Evolutionary conservation across 2,329 filamentous ascomycete species (phyloP), one percentile per base, ranked within the genome.

Genomic region (Penicillium crustosum): DNA sequence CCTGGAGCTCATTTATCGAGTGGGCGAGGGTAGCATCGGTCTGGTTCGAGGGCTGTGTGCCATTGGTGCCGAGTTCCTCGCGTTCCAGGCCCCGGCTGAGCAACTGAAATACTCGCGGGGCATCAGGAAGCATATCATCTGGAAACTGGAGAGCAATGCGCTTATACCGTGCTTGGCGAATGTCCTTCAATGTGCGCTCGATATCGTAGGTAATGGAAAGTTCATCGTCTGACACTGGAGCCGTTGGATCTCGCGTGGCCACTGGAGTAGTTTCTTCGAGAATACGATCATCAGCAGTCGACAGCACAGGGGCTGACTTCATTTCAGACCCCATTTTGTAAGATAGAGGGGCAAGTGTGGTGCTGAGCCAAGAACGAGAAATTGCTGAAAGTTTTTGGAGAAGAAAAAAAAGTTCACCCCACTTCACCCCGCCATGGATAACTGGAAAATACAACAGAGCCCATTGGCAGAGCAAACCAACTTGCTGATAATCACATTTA

Each of bases 91-190:
- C 83, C 44, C 78, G 76, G 55, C 79, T 80, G 61, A 96, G 75
- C 0, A 86, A 78, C 53, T 88, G 86, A 56, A 89, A 91, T 0
- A 97, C 90, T 57, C 89, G 83, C 6, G 91, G 89, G 9, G 90
- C 91, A 80, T 99, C 92, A 0, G 85, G 81, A 0, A 99, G 83
- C 91, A 97, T 96, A 29, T 88, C 83, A 76, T 99, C 94, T 0
- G 94, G 93, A 66, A 99, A 97, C 72, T 99, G 94, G n/a, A 99
- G 78, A 1, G 92, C 94, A 33, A 99, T 84, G 50, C 89, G 84
- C 61, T 78, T 83, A 84, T 91, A 96, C 73, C 82, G 82, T 43
- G 86, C 89, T 6, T 81, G 75, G n/a, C 81, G 80, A 47, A 99
- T 89, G 74, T 96, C 90, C 36, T 78, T 75, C 49, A 91, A 83